These are phyloP conservation scores for Aplosporella prunicola DNA, from an alignment of 2,329 filamentous ascomycete species.

Conservation along the genomic window DNA sequence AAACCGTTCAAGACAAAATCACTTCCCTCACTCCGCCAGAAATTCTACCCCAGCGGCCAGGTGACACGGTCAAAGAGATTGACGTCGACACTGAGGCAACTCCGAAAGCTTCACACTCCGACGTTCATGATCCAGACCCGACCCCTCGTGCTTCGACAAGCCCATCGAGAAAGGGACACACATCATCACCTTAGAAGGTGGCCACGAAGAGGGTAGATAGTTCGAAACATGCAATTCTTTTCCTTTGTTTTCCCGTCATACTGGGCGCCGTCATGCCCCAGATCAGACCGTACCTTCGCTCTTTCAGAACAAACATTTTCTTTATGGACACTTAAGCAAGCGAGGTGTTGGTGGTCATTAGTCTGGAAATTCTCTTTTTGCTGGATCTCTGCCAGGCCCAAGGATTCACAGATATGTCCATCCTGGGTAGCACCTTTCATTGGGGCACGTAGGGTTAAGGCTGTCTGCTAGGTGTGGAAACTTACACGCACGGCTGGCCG, in stretches of 20 bases:
- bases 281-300: neutral
- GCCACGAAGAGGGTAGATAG: too few species aligned
- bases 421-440: too few species aligned
- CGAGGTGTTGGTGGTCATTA: conserved; percentile 6
- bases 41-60: conserved; percentile 38
- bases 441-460: too few species aligned
- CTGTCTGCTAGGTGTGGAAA: too few species aligned
- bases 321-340: conserved; percentile 6
- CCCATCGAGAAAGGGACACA: conserved; percentile 1
- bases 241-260: too few species aligned
- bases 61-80: conserved; percentile 30
- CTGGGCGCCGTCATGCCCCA: too few species aligned
- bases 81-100: conserved; percentile 21
- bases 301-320: too few species aligned
- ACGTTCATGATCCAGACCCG: conserved; percentile 25
- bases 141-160: conserved; percentile 28
- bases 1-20: neutral
- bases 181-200: too few species aligned
- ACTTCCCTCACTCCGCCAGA: conserved; percentile 41
- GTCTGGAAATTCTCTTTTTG: conserved; percentile 1
- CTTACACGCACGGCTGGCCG: too few species aligned
- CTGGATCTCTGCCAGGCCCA: too few species aligned
- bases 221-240: neutral
- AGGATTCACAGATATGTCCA: too few species aligned
- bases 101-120: conserved; percentile 24